Conservation (phyloP, 371 early-diverging fungal species). For the Actinomucor elegans region DNA sequence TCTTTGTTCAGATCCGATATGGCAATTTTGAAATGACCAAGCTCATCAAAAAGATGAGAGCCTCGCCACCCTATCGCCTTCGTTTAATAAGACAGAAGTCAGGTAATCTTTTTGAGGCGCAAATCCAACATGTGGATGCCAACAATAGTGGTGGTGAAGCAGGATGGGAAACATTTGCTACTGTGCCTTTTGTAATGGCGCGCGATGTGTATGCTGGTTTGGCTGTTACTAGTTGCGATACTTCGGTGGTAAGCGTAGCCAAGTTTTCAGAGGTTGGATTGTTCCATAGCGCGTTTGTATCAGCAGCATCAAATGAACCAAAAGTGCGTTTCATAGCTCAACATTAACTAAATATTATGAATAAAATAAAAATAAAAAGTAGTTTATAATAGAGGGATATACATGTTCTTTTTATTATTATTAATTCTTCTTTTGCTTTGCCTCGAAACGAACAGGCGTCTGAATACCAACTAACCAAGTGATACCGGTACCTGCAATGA, state of each 20-base stretch:
- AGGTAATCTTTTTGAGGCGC: constrained; percentile 13
- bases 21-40: constrained; percentile 27
- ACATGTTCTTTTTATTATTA: too few species aligned
- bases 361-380: constrained; percentile 2
- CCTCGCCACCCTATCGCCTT: constrained; percentile 39
- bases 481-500: constrained; percentile 42
- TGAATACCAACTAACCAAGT: constrained; percentile 48
- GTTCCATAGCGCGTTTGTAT: constrained; percentile 18
- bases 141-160: background rate
- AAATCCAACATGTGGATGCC: constrained; percentile 14
- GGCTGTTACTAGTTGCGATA: constrained; percentile 48
- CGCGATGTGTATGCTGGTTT: constrained; percentile 42
- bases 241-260: constrained; percentile 44
- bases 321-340: constrained; percentile 16
- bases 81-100: constrained; percentile 23
- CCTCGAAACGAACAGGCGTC: constrained; percentile 48
- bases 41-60: constrained; percentile 34
- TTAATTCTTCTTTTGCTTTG: constrained; percentile 46
- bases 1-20: constrained; percentile 35
- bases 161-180: constrained; percentile 32
- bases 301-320: background rate
- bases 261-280: constrained; percentile 43
- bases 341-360: constrained; percentile 9
- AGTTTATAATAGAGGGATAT: background rate
- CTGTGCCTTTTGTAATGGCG: constrained; percentile 24